These are phyloP conservation scores for Porcisia deanei DNA, from an alignment of 208 protist species.

Conservation along the genomic window DNA sequence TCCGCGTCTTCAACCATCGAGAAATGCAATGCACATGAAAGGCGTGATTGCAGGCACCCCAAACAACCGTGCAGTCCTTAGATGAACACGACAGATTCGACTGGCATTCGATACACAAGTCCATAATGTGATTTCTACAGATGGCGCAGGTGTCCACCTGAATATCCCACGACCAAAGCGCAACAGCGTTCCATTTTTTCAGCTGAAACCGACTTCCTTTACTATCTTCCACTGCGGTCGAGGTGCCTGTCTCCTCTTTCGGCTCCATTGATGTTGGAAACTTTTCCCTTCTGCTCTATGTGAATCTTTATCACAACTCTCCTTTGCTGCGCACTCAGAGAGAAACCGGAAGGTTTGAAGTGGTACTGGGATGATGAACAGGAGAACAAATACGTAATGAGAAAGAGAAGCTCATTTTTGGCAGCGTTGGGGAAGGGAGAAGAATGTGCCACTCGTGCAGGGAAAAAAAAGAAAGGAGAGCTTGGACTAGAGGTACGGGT, in stretches of 20 bases:
- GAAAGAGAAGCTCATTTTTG: too few relatives aligned
- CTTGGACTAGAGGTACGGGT: too few relatives aligned
- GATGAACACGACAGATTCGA: slow-evolving; percentile 92
- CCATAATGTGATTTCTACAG: slow-evolving; percentile 99
- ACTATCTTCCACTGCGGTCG: slow-evolving; percentile 11
- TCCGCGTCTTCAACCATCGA: slow-evolving; percentile 97
- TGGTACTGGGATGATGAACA: too few relatives aligned
- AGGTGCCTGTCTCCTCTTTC: slow-evolving; percentile 19
- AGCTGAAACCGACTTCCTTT: slow-evolving; percentile 74
- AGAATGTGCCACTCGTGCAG: too few relatives aligned
- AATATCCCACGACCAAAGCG: slow-evolving; percentile 98
- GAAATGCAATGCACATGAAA: slow-evolving; percentile 99
- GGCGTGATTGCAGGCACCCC: slow-evolving; percentile 98
- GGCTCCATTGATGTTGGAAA: slow-evolving; percentile 12
- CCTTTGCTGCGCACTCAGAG: not conserved
- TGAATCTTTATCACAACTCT: not conserved
- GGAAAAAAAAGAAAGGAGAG: too few relatives aligned
- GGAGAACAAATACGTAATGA: too few relatives aligned
- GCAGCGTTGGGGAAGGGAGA: too few relatives aligned
- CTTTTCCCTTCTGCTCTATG: too few relatives aligned
- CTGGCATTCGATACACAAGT: slow-evolving; percentile 98
- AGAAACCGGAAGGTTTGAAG: not conserved
- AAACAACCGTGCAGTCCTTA: slow-evolving; percentile 97
- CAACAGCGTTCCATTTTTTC: slow-evolving; percentile 98
- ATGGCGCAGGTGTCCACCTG: slow-evolving; percentile 99